These are phyloP conservation scores for Schwanniomyces vanrijiae DNA, from an alignment of 805 yeast species.

Conservation along the genomic window DNA sequence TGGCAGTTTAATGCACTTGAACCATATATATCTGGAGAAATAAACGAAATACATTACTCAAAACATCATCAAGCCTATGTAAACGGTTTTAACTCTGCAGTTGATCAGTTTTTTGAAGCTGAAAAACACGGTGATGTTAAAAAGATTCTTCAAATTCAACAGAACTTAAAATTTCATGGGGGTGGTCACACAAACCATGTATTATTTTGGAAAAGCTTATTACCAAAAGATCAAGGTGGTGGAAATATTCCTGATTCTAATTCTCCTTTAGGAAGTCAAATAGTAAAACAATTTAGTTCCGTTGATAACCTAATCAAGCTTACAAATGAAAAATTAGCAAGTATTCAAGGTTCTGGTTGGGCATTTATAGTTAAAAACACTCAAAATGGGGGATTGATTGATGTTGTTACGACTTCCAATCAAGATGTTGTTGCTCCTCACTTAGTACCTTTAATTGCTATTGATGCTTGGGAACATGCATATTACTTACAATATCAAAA, in stretches of 20 bases:
- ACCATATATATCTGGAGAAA: constrained; percentile 47
- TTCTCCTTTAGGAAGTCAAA: constrained; percentile 36
- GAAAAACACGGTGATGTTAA: constrained; percentile 39
- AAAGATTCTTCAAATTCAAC: constrained; percentile 42
- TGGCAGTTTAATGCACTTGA: constrained; percentile 48
- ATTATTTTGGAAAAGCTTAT: constrained; percentile 49
- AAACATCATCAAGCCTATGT: constrained; percentile 54
- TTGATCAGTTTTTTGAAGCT: constrained; percentile 37
- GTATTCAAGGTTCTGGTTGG: constrained; percentile 57
- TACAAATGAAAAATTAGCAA: constrained; percentile 44
- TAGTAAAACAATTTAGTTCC: constrained; percentile 44
- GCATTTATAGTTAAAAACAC: constrained; percentile 49
- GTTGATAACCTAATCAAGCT: constrained; percentile 40
- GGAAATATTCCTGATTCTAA: constrained; percentile 61
- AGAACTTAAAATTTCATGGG: constrained; percentile 48
- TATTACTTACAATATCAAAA: constrained; percentile 54
- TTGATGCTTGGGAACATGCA: constrained; percentile 58
- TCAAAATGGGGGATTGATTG: constrained; percentile 42
- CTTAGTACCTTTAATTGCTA: constrained; percentile 47
- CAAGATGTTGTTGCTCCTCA: constrained; percentile 49
- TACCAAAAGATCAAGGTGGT: constrained; percentile 45
- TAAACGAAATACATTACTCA: constrained; percentile 48
- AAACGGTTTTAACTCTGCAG: constrained; percentile 45
- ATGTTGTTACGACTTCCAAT: constrained; percentile 45
- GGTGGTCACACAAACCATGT: constrained; percentile 53